These are phyloP conservation scores for Przewalskia tangutica DNA, from an alignment of 257 asterid species.

Conservation along the genomic window DNA sequence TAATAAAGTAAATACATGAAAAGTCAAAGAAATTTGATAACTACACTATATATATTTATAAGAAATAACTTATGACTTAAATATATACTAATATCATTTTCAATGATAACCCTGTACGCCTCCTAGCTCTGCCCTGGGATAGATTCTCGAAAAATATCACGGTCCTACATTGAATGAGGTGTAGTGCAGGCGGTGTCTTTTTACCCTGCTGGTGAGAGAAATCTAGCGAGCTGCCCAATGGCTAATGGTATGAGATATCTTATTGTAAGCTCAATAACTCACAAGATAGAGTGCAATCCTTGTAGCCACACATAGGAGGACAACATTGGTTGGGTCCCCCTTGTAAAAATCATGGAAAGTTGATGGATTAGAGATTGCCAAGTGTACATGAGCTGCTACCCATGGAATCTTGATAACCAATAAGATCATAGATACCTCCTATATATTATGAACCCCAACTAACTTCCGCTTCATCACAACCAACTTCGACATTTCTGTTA, in stretches of 20 bases:
- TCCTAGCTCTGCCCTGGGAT: no score
- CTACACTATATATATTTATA: no score
- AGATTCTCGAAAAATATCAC: background rate
- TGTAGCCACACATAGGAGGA: background rate
- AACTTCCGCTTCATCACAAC: background rate
- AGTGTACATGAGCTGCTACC: background rate
- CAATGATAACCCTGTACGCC: no score
- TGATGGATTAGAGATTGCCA: slow-evolving; percentile 1
- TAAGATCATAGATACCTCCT: background rate
- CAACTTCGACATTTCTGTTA: background rate
- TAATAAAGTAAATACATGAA: no score
- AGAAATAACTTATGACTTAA: no score
- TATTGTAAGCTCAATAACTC: background rate
- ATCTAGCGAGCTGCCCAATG: background rate
- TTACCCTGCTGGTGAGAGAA: background rate
- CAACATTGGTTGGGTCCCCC: background rate
- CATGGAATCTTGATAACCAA: background rate
- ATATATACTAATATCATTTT: no score
- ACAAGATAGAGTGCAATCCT: background rate
- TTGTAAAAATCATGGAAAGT: background rate
- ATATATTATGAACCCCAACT: background rate
- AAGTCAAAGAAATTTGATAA: no score
- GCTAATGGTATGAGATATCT: background rate
- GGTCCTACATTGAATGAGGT: background rate
- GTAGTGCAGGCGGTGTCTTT: background rate